Percentiles rank a stretch among this genome's conserved stretches.
phyloP scores from a whole-genome alignment of 768 basidiomycete species.

The Lactarius hengduanensis region DNA sequence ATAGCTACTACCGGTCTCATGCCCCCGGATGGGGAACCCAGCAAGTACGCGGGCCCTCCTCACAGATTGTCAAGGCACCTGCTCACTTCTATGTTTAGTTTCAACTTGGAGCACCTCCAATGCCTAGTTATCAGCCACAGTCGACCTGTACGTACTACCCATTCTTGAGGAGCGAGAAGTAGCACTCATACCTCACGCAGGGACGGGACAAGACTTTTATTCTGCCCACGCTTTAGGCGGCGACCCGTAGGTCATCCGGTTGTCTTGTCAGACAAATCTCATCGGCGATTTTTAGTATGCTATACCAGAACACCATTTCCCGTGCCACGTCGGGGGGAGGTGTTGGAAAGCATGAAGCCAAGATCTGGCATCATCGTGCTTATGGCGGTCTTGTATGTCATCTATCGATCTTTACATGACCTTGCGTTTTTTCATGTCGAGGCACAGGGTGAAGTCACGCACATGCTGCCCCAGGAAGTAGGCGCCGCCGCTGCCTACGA shows the following conservation, averaged over 20 bases:
- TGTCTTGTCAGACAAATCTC: neutral
- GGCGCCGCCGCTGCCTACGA: constrained; percentile 80
- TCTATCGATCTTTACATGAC: constrained; percentile 5
- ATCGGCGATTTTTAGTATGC: constrained; percentile 30
- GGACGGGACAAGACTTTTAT: constrained; percentile 63
- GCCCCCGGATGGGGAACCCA: constrained; percentile 51
- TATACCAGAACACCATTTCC: constrained; percentile 41
- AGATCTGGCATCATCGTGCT: constrained; percentile 61
- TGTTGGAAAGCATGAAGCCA: constrained; percentile 58
- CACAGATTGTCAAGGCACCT: neutral
- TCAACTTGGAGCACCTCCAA: constrained; percentile 26
- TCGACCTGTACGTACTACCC: constrained; percentile 36
- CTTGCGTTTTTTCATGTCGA: constrained; percentile 2
- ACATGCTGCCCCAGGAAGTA: constrained; percentile 57
- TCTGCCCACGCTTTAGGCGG: constrained; percentile 56
- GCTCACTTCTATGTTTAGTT: constrained; percentile 20
- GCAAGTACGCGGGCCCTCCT: constrained; percentile 34
- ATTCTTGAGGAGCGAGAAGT: constrained; percentile 1
- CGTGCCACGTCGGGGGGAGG: constrained; percentile 37
- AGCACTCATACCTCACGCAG: constrained; percentile 36
- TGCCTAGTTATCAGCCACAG: constrained; percentile 42
- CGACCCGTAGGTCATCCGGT: constrained; percentile 49
- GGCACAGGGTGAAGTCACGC: constrained; percentile 48
- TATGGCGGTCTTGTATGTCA: constrained; percentile 58
- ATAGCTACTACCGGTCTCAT: constrained; percentile 44